These are phyloP conservation scores for Hypericum perforatum DNA, from an alignment of 345 rosid species.

Conservation along the genomic window DNA sequence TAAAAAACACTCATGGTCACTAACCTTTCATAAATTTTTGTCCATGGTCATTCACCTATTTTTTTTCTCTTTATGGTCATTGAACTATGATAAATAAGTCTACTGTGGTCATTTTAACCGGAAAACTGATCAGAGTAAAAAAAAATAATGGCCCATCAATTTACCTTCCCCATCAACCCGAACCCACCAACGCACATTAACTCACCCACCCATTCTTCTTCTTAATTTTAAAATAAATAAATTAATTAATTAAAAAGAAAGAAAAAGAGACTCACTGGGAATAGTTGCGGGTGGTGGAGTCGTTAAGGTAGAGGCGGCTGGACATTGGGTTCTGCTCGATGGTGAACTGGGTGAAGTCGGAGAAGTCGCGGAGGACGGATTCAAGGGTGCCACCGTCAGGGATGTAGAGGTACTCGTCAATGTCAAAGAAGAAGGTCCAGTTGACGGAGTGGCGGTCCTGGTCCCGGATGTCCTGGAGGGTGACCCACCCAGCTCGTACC, in stretches of 20 bases:
- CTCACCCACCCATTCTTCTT: too few species aligned
- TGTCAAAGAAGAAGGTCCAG: constrained; percentile 84
- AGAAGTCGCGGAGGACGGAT: constrained; percentile 49
- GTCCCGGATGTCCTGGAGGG: constrained; percentile 61
- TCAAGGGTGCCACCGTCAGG: constrained; percentile 41
- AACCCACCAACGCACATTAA: too few species aligned
- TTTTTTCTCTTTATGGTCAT: too few species aligned
- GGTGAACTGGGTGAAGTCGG: constrained; percentile 63
- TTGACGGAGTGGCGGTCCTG: constrained; percentile 57
- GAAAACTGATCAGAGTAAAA: too few species aligned
- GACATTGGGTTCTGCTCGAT: constrained; percentile 92
- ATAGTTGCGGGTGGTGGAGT: constrained; percentile 41
- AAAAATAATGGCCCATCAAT: too few species aligned
- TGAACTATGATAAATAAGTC: too few species aligned
- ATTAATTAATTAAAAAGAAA: too few species aligned
- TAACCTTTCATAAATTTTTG: too few species aligned
- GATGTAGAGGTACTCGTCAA: constrained; percentile 77
- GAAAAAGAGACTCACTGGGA: constrained; percentile 39
- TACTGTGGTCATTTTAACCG: too few species aligned
- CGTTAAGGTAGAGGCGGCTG: constrained; percentile 60
- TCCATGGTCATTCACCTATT: too few species aligned
- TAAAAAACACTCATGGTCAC: too few species aligned
- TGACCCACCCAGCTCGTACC: constrained; percentile 62
- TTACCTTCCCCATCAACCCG: constrained; percentile 48
- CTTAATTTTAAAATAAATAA: too few species aligned